Evolutionary conservation across 768 basidiomycete species (phyloP).

Genomic region (Chlorophyllum brunneum): DNA sequence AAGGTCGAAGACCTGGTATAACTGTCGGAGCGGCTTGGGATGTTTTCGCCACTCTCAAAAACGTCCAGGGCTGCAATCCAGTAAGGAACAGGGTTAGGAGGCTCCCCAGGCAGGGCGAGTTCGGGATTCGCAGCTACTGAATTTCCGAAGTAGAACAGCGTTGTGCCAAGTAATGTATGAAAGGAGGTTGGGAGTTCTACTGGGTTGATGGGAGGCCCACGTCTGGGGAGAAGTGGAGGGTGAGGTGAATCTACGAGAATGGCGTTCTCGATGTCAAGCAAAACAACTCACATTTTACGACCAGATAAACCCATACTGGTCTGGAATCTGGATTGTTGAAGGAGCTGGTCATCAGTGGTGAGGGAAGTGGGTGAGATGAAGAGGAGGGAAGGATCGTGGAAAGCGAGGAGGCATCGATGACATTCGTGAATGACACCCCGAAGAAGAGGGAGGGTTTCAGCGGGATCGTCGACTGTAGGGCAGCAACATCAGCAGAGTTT

Average conservation of each 20-base stretch:
- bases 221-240: neutral
- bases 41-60: constrained; percentile 64
- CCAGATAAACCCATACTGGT: neutral
- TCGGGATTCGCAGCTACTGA: constrained; percentile 49
- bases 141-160: constrained; percentile 62
- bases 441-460: constrained; percentile 49
- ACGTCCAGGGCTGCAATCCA: constrained; percentile 71
- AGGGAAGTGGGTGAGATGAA: constrained; percentile 26
- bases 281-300: neutral
- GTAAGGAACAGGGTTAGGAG: constrained; percentile 45
- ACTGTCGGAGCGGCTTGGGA: constrained; percentile 28
- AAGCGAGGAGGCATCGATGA: constrained; percentile 52
- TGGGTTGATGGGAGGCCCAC: constrained; percentile 27
- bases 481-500: neutral
- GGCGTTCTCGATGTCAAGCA: neutral
- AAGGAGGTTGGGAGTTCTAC: constrained; percentile 60
- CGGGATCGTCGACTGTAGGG: constrained; percentile 37
- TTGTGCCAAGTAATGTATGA: constrained; percentile 60
- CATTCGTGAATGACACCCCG: constrained; percentile 67
- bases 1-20: neutral
- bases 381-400: constrained; percentile 54
- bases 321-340: neutral
- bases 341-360: neutral
- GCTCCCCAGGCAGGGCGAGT: constrained; percentile 53
- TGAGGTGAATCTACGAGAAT: neutral